Evolutionary conservation across 371 early-diverging fungal genomes (phyloP).

Genomic region (Apophysomyces variabilis): DNA sequence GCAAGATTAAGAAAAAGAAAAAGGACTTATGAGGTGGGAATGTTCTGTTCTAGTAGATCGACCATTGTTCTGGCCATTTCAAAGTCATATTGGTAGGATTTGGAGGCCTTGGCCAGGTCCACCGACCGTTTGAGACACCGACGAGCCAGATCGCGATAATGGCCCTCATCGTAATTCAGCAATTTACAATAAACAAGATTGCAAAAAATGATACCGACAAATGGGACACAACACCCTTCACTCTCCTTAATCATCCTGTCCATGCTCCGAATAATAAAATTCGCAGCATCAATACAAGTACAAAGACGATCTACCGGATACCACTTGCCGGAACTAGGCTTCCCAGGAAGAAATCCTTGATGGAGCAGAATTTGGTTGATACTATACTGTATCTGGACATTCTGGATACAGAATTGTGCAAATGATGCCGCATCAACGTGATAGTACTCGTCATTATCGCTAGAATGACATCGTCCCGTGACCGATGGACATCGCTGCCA

Average conservation of each 20-base stretch:
- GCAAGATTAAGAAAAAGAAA: constrained; percentile 1
- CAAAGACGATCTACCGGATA: constrained; percentile 30
- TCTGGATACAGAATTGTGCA: constrained; percentile 35
- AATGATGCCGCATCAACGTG: constrained; percentile 30
- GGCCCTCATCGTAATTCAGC: constrained; percentile 29
- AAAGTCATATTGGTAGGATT: constrained; percentile 42
- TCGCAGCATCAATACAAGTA: constrained; percentile 44
- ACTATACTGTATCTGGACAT: constrained; percentile 38
- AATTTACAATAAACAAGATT: constrained; percentile 44
- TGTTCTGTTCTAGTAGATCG: constrained; percentile 32
- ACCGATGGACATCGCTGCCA: constrained; percentile 14
- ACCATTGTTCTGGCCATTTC: constrained; percentile 39
- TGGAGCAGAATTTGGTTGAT: constrained; percentile 48
- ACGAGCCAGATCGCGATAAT: constrained; percentile 30
- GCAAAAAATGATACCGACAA: constrained; percentile 43
- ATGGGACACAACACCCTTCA: constrained; percentile 40
- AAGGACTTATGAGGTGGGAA: constrained; percentile 5
- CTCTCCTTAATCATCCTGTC: constrained; percentile 37
- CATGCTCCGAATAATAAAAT: constrained; percentile 37
- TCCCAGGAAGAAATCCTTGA: constrained; percentile 38
- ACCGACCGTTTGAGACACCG: constrained; percentile 36
- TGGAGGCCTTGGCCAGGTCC: constrained; percentile 34
- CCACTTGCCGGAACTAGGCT: constrained; percentile 26
- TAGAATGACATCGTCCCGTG: background rate
- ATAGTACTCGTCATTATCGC: constrained; percentile 8